A percentile compares a stretch with the other conserved stretches of the same genome.
Evolutionary conservation across 2,329 filamentous ascomycete species (phyloP).

Genomic region (Dactylellina leptospora): DNA sequence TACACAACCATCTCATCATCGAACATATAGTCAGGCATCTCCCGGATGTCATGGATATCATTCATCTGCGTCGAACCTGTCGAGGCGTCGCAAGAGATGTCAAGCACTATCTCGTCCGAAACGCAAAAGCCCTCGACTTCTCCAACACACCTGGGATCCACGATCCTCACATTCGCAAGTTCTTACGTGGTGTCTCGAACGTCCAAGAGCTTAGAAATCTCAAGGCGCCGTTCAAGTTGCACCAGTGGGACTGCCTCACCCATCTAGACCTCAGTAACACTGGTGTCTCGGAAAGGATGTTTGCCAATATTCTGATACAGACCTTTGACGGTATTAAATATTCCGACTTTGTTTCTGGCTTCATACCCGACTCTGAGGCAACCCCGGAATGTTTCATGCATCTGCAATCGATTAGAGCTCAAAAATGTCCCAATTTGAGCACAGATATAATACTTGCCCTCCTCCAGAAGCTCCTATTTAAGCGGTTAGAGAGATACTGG

Average conservation of each 20-base stretch:
- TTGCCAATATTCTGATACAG: conserved; percentile 44
- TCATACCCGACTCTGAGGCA: conserved; percentile 6
- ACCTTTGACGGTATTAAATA: conserved; percentile 25
- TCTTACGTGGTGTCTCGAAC: conserved; percentile 25
- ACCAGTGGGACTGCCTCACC: conserved; percentile 36
- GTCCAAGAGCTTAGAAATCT: not conserved
- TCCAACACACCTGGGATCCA: conserved; percentile 24
- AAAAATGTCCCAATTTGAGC: conserved; percentile 24
- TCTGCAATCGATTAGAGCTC: conserved; percentile 34
- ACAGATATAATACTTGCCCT: conserved; percentile 9
- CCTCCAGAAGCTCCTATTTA: conserved; percentile 38
- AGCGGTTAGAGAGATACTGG: conserved; percentile 30
- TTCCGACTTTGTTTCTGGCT: not conserved
- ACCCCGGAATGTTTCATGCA: conserved; percentile 37
- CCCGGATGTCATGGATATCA: conserved; percentile 45
- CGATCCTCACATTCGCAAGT: conserved; percentile 31
- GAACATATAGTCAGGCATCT: conserved; percentile 44
- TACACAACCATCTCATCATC: conserved; percentile 43
- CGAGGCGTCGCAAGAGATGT: conserved; percentile 15
- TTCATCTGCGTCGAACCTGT: conserved; percentile 28
- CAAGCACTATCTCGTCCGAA: conserved; percentile 34
- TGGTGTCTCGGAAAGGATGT: conserved; percentile 24
- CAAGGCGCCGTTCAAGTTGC: conserved; percentile 1
- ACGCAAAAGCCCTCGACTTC: conserved; percentile 33
- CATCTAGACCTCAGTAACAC: conserved; percentile 44